Percentiles rank a stretch among this genome's conserved stretches.
These are phyloP conservation scores for Sarocladiaceae sp. DNA, from an alignment of 2,329 filamentous ascomycete species.

Conservation along the genomic window DNA sequence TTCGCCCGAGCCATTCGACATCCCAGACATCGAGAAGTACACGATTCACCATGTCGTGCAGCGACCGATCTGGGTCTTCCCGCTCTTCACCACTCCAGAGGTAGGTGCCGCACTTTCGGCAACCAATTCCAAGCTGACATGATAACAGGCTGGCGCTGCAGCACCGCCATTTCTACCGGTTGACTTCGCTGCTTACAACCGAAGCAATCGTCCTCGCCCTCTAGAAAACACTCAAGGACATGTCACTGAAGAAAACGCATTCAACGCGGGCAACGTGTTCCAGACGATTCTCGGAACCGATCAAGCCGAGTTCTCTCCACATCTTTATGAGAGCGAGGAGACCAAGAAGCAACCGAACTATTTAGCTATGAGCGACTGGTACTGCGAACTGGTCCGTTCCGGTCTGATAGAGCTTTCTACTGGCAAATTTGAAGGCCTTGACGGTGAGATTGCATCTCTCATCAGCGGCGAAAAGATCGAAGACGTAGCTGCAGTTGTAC, in stretches of 20 bases:
- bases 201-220: constrained; percentile 54
- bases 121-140: neutral
- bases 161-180: constrained; percentile 65
- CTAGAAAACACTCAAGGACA: constrained; percentile 62
- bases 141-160: constrained; percentile 34
- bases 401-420: constrained; percentile 50
- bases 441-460: constrained; percentile 30
- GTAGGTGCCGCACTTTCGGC: no score
- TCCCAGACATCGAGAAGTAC: constrained; percentile 43
- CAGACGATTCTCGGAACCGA: constrained; percentile 45
- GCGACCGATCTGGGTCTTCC: constrained; percentile 68
- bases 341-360: constrained; percentile 53
- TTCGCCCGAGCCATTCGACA: constrained; percentile 38
- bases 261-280: constrained; percentile 47
- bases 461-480: constrained; percentile 33
- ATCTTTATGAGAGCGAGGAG: constrained; percentile 32
- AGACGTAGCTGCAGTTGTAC: constrained; percentile 62
- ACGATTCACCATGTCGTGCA: constrained; percentile 66
- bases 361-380: constrained; percentile 67
- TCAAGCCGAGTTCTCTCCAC: constrained; percentile 46
- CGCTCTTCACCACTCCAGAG: constrained; percentile 50
- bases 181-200: constrained; percentile 69
- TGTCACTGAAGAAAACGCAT: constrained; percentile 54
- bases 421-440: constrained; percentile 38
- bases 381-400: constrained; percentile 68